Evolutionary conservation across 176 grass and related monocot genomes (phyloP), one percentile per base, ranked within the genome.

Genomic region (Pontederia crassipes): DNA sequence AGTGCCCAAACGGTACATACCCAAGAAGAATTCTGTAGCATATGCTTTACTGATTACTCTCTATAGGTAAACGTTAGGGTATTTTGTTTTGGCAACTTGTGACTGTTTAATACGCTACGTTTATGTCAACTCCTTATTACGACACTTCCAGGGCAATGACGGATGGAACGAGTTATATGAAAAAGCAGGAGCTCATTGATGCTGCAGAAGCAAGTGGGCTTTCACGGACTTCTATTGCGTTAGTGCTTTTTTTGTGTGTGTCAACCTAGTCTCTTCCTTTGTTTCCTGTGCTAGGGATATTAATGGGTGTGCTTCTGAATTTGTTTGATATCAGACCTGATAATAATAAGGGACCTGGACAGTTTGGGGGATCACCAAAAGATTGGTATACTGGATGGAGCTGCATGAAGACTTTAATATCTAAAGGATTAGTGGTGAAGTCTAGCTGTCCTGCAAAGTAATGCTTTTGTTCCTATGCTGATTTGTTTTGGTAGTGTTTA

Each of bases 361-460:
- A 76, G 67, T 78, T 78, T 62, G 79, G 71, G 58, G 82, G 69
- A 77, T 79, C 71, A 57, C 46, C 28, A 9, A 90, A 77, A 73
- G 83, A 96, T 54, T 82, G 75, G 80, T 87, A 87, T 68, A 80
- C 61, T 80, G 91, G 91, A 66, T 96, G 91, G 91, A 96, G 46
- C 60, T 85, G 86, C 70, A 90, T 95, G 81, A 96, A 96, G 75
- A 96, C 69, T 59, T 75, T 96, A 29, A 26, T 75, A 49, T 67
- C 59, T 14, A 87, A 85, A 59, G 51, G 53, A 17, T 61, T 95
- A 55, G 80, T 90, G 47, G 48, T 55, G 47, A 96, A 85, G 71
- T 78, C 60, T 35, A 81, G 75, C 61, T 75, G 61, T 55, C 91
- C 91, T 49, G 86, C 75, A 70, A 87, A 85, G 91, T 96, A 82